Percentiles rank a stretch among this genome's conserved stretches.
Conservation (phyloP, 257 asterid genomes). For the Forsythia suspensa region DNA sequence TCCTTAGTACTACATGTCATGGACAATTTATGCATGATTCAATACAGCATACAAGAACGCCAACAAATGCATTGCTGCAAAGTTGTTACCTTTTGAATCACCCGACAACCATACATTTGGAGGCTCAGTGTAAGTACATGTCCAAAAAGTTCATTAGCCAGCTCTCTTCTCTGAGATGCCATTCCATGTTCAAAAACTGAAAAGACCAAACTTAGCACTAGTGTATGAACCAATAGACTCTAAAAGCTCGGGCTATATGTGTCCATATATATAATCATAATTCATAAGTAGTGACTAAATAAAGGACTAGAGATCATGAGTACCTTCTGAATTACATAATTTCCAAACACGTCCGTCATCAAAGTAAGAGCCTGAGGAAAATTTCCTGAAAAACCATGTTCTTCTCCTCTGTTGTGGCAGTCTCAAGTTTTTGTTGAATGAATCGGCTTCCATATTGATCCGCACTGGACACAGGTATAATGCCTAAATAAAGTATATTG, state of each 20-base stretch:
- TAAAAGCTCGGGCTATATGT: conserved; percentile 1
- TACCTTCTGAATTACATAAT: conserved; percentile 96
- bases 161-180: conserved; percentile 82
- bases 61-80: neutral
- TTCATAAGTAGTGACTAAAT: neutral
- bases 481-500: conserved; percentile 20
- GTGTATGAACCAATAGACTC: conserved; percentile 3
- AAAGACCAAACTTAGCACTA: conserved; percentile 22
- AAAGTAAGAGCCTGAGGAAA: conserved; percentile 79
- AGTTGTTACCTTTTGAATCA: conserved; percentile 81
- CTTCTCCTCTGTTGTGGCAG: conserved; percentile 86
- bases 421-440: conserved; percentile 95
- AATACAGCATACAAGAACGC: neutral
- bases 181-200: conserved; percentile 96
- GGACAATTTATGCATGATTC: neutral
- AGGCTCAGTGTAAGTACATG: conserved; percentile 85
- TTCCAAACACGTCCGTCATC: conserved; percentile 95
- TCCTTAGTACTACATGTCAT: neutral
- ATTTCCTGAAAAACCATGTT: conserved; percentile 90
- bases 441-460: conserved; percentile 98
- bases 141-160: conserved; percentile 78
- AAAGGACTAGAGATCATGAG: neutral
- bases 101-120: conserved; percentile 98
- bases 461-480: conserved; percentile 43
- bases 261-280: neutral